These are phyloP conservation scores for Cadophora luteo-olivacea DNA, from an alignment of 2,329 filamentous ascomycete species.

Conservation along the genomic window DNA sequence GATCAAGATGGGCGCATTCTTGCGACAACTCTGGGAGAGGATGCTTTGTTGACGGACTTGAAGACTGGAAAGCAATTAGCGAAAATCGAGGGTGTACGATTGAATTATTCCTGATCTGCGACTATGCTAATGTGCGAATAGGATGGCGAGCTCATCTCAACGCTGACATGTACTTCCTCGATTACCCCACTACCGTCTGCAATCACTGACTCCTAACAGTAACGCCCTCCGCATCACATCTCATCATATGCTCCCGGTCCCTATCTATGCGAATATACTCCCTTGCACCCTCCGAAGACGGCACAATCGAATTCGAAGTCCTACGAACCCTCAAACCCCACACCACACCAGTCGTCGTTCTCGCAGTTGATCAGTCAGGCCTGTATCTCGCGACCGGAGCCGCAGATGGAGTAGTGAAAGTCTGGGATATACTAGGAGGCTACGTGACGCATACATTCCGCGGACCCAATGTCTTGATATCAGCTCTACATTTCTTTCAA, in stretches of 20 bases:
- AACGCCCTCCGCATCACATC: constrained; percentile 85
- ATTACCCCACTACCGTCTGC: constrained; percentile 30
- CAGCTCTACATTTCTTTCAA: constrained; percentile 91
- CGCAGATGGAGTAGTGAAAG: constrained; percentile 91
- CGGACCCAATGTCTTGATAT: constrained; percentile 89
- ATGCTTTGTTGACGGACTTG: constrained; percentile 86
- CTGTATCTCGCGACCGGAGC: constrained; percentile 91
- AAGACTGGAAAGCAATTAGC: constrained; percentile 82
- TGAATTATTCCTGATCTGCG: constrained; percentile 1
- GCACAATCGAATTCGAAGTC: constrained; percentile 69
- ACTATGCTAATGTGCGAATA: constrained; percentile 46
- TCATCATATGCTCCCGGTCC: constrained; percentile 93
- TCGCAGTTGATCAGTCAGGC: constrained; percentile 84
- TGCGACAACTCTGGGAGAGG: constrained; percentile 89
- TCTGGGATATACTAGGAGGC: constrained; percentile 92
- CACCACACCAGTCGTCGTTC: constrained; percentile 84
- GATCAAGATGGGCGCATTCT: constrained; percentile 83
- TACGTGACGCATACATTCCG: constrained; percentile 96
- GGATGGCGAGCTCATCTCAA: constrained; percentile 83
- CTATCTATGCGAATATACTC: constrained; percentile 92
- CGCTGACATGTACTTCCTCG: constrained; percentile 62
- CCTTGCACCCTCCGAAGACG: constrained; percentile 64
- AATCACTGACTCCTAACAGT: constrained; percentile 58
- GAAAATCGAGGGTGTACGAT: constrained; percentile 81
- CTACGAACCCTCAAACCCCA: constrained; percentile 88